Conservation (phyloP, 2,329 filamentous ascomycete species). For the Fusarium succisae region DNA sequence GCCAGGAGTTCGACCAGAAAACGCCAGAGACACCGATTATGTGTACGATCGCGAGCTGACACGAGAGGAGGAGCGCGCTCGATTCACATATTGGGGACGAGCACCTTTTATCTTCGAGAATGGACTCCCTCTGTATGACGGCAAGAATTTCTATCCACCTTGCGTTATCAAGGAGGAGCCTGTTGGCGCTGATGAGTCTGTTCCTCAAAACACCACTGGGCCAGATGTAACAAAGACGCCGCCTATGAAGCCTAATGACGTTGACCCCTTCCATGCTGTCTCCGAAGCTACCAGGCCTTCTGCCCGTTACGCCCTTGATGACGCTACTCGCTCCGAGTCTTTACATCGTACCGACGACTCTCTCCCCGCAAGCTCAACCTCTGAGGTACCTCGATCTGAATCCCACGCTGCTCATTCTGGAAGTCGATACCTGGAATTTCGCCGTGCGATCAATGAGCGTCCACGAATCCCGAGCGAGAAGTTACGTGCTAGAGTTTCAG, state of each 20-base stretch:
- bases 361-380: slow-evolving; percentile 29
- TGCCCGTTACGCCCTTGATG: slow-evolving; percentile 38
- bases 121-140: slow-evolving; percentile 70
- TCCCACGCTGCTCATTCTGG: slow-evolving; percentile 39
- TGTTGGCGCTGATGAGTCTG: not conserved
- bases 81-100: slow-evolving; percentile 69
- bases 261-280: slow-evolving; percentile 32
- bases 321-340: slow-evolving; percentile 49
- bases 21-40: slow-evolving; percentile 58
- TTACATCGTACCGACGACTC: slow-evolving; percentile 38
- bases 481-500: slow-evolving; percentile 13
- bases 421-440: slow-evolving; percentile 43
- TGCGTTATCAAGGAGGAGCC: slow-evolving; percentile 58
- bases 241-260: slow-evolving; percentile 3
- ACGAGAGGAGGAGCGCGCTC: slow-evolving; percentile 66
- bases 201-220: not conserved
- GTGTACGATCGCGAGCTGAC: slow-evolving; percentile 66
- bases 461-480: slow-evolving; percentile 17
- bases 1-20: slow-evolving; percentile 53
- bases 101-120: slow-evolving; percentile 59
- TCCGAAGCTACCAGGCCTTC: slow-evolving; percentile 7
- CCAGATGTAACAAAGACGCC: not conserved
- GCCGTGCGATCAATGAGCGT: slow-evolving; percentile 28
- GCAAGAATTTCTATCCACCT: slow-evolving; percentile 70
- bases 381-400: slow-evolving; percentile 35